Base-by-base conservation (phyloP, 192 early-diverging fungal species). In the Coemansia sp. region DNA sequence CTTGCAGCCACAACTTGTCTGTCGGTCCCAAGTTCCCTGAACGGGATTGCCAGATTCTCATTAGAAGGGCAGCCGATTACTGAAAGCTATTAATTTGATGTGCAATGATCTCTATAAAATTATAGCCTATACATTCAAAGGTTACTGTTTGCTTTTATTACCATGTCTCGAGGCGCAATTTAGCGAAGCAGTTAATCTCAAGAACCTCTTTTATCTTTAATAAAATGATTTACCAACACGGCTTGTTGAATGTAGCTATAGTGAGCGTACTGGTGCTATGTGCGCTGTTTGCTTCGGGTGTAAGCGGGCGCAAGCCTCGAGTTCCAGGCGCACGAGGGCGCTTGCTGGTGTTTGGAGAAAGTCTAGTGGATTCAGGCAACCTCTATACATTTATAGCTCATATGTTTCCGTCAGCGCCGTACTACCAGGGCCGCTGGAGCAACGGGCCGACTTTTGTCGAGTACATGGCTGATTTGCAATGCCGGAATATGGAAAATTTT, bases 381-480 rank as follows among this genome's bases (percentile, higher is more conserved):
- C 62, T 76, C 15, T 76, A 76, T 59, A 76, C 72, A 9, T 57
- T 64, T 50, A 76, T 76, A 9, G 61, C 66, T 2, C 72, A 76
- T 28, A 34, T 76, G 43, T 76, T 76, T 43, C 72, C 72, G 0
- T 76, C 72, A 0, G 72, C 72, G 11, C 72, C 72, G 0, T 76
- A 76, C 56, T 76, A 76, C 62, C 72, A 76, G 46, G 72, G 72
- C 1, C 52, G 72, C 18, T 76, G 72, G 72, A 76, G 72, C 54
- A 76, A 76, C 53, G 72, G 72, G 18, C 72, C 72, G 1, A 76
- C 72, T 6, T 76, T 76, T 62, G 72, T 67, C 39, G 72, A 76
- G 55, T 76, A 76, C 50, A 30, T 76, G 54, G 40, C 72, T 0
- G 72, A 76, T 39, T 36, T 76, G 46, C 72, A 76, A 31, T 76